These are phyloP conservation scores for Agmasoma carcini DNA, from an alignment of 371 early-diverging fungal genomes.

Conservation along the genomic window DNA sequence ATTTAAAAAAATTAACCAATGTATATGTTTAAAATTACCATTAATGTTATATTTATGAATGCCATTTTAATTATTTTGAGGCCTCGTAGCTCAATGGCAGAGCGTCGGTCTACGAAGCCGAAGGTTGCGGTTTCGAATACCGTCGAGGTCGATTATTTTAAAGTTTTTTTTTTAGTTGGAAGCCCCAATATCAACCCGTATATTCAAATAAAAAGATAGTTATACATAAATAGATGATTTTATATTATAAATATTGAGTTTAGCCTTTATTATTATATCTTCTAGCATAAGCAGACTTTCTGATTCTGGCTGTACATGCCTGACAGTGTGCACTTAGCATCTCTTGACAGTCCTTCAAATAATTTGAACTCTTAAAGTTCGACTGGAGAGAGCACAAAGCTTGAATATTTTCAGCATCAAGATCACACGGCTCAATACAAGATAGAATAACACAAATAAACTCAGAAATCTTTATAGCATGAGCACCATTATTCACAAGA, in stretches of 20 bases:
- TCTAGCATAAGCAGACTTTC: neutral
- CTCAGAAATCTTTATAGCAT: too few relatives aligned
- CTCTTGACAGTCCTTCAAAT: too few relatives aligned
- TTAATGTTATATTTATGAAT: neutral
- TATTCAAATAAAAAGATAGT: neutral
- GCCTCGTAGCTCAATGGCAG: slow-evolving; percentile 33
- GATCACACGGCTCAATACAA: too few relatives aligned
- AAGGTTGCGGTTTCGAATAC: slow-evolving; percentile 37
- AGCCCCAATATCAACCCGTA: neutral
- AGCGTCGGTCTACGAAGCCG: slow-evolving; percentile 35
- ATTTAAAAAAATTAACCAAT: too few relatives aligned
- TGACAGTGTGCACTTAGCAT: neutral
- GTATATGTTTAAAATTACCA: too few relatives aligned
- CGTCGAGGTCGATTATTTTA: slow-evolving; percentile 17
- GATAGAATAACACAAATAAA: too few relatives aligned
- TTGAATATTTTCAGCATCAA: too few relatives aligned
- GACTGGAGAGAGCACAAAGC: too few relatives aligned
- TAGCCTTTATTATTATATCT: neutral
- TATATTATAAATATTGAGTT: neutral
- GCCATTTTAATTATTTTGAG: neutral
- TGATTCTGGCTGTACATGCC: neutral
- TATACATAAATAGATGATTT: too few relatives aligned
- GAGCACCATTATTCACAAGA: too few relatives aligned
- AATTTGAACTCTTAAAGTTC: too few relatives aligned
- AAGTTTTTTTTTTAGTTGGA: neutral